These are phyloP conservation scores for Dryadomyces quercivorus DNA, from an alignment of 2,329 filamentous ascomycete genomes.

Conservation along the genomic window DNA sequence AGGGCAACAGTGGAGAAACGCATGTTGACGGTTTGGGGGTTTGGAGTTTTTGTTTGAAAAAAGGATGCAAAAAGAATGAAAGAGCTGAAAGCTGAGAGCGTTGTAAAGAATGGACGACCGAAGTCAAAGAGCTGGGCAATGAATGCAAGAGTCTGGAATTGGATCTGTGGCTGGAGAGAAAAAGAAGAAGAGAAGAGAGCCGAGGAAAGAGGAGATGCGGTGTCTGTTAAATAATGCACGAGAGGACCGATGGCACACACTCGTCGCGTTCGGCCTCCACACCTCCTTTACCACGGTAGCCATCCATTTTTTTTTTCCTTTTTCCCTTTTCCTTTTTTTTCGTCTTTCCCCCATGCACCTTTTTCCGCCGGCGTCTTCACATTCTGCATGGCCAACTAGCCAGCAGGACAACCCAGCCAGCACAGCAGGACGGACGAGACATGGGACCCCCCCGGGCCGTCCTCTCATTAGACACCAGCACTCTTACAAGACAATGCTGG, in stretches of 20 bases:
- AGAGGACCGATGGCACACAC: neutral
- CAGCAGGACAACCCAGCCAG: no score
- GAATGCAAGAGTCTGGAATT: slow-evolving; percentile 14
- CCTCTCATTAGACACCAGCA: no score
- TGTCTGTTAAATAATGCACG: slow-evolving; percentile 21
- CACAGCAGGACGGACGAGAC: no score
- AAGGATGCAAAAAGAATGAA: slow-evolving; percentile 6
- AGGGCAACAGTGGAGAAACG: slow-evolving; percentile 44
- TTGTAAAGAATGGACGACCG: slow-evolving; percentile 28
- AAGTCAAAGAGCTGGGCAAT: slow-evolving; percentile 22
- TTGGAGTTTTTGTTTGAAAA: slow-evolving; percentile 10
- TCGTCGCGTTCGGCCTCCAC: neutral
- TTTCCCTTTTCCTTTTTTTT: no score
- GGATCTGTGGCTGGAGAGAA: slow-evolving; percentile 23
- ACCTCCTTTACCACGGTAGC: neutral
- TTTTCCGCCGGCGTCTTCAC: no score
- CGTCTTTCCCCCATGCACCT: no score
- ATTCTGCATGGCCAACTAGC: no score
- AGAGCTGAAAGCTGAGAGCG: slow-evolving; percentile 4
- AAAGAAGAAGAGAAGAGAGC: slow-evolving; percentile 14
- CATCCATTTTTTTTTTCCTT: neutral
- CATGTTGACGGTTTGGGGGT: slow-evolving; percentile 38
- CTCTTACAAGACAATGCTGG: no score
- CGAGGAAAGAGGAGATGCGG: slow-evolving; percentile 8
- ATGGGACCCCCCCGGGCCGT: neutral